Conservation (phyloP, 306 rosid genomes). For the Begonia fuchsioides region DNA sequence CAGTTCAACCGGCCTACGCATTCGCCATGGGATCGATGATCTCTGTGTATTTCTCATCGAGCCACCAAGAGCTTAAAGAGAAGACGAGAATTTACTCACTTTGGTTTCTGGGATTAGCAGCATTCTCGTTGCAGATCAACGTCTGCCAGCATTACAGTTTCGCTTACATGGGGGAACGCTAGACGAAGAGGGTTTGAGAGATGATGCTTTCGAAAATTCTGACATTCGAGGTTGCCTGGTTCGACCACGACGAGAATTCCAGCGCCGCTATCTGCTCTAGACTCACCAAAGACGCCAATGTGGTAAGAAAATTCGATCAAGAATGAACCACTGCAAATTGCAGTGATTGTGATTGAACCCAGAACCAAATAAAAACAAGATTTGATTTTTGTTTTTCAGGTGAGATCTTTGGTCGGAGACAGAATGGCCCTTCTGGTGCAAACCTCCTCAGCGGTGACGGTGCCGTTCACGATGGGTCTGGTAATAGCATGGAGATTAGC, state of each 20-base stretch:
- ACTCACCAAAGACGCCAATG: no score
- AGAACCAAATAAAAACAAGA: no score
- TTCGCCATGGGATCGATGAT: constrained; percentile 57
- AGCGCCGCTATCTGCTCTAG: constrained; percentile 60
- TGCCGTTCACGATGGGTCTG: constrained; percentile 38
- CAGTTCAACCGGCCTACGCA: constrained; percentile 47
- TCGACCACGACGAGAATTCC: constrained; percentile 62
- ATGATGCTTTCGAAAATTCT: constrained; percentile 33
- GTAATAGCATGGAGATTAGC: constrained; percentile 62
- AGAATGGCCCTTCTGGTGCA: constrained; percentile 55
- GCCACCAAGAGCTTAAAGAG: constrained; percentile 23
- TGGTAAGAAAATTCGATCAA: no score
- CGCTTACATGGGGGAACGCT: constrained; percentile 59
- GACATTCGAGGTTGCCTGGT: constrained; percentile 81
- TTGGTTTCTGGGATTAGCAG: constrained; percentile 39
- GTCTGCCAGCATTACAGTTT: constrained; percentile 58
- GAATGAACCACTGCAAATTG: no score
- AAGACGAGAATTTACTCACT: constrained; percentile 26
- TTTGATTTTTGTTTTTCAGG: constrained; percentile 7
- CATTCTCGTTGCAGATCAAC: constrained; percentile 28
- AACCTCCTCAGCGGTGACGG: constrained; percentile 29
- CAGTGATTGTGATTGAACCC: no score
- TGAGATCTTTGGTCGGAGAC: constrained; percentile 61
- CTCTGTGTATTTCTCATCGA: constrained; percentile 44
- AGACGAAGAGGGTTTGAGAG: constrained; percentile 52